These are phyloP conservation scores for Chrysosporium keratinophilum DNA, from an alignment of 2,329 filamentous ascomycete species.

Conservation along the genomic window DNA sequence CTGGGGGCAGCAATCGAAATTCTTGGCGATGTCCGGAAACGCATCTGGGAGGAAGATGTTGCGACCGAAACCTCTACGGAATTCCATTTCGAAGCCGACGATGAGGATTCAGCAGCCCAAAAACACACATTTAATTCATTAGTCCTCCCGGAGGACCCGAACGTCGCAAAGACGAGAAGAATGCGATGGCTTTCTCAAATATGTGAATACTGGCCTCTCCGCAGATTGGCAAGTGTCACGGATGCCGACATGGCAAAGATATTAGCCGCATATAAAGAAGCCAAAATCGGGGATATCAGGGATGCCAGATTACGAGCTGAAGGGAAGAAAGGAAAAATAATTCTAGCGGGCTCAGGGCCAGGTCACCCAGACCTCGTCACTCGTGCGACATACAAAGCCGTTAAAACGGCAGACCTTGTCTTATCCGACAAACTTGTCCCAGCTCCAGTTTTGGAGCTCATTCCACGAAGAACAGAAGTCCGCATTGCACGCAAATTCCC, in stretches of 20 bases:
- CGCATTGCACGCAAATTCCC: conserved; percentile 96
- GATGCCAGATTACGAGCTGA: conserved; percentile 9
- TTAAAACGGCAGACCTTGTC: conserved; percentile 39
- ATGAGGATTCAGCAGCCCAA: conserved; percentile 47
- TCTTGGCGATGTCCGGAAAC: conserved; percentile 60
- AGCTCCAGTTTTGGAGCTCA: conserved; percentile 71
- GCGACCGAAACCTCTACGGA: conserved; percentile 37
- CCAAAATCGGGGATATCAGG: conserved; percentile 14
- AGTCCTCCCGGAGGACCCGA: conserved; percentile 57
- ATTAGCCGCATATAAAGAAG: conserved; percentile 55
- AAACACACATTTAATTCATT: conserved; percentile 74
- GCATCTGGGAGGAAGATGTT: conserved; percentile 65
- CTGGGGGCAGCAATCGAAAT: conserved; percentile 68
- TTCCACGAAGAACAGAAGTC: conserved; percentile 79
- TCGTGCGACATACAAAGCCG: conserved; percentile 43
- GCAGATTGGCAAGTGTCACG: conserved; percentile 64
- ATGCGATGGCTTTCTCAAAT: conserved; percentile 93
- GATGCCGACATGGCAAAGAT: conserved; percentile 69
- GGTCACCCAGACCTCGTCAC: conserved; percentile 90
- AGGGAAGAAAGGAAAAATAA: conserved; percentile 53
- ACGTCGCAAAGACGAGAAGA: conserved; percentile 64
- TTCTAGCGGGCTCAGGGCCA: conserved; percentile 83
- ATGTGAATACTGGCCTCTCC: conserved; percentile 96
- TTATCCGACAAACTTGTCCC: conserved; percentile 52
- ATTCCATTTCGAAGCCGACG: conserved; percentile 37